Evolutionary conservation across 495 filamentous ascomycete species (phyloP), one percentile per base, ranked within the genome.

Genomic region (Aspergillus homomorphus): DNA sequence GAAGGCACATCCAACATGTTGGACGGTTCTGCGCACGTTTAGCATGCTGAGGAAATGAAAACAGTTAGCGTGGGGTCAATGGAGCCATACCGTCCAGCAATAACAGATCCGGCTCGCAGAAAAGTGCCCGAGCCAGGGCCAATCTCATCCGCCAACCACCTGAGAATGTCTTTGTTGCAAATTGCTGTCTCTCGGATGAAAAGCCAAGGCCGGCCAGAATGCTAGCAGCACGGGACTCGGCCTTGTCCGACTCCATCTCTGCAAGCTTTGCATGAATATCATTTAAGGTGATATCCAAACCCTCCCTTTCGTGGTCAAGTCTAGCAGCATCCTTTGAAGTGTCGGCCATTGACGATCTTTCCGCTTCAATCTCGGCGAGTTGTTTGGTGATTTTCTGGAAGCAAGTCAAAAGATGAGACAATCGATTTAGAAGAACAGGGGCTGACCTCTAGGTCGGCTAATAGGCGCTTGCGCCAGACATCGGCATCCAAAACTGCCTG

Each of bases 1-100:
- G 95, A 98, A 7, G 94, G 95, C 60, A 98, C 94, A 74, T 99
- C 94, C 91, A 99, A 92, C 94, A 99, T 99, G 86, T 99, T 99
- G 51, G 95, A 98, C 69, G 94, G 94, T 84, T 98, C 93, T 84
- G 46, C 46, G 26, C 30, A 19, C 43, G 19, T 51, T 79, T 60
- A 78, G 70, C 14, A 58, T 45, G 2, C 10, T 38, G 33, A 38
- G 33, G 12, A 4, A 2, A 53, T 49, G 2, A 28, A 28, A 0
- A 30, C 30, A 58, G 7, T 21, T 16, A 18, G 23, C 49, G 20
- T 3, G 15, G n/a, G 19, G 18, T 1, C 41, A 33, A 15, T 48
- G 26, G 24, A n/a, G 10, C 16, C 8, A 48, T 52, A 83, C 82
- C 82, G 76, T 98, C 94, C 67, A 98, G 91, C 65, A 99, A 82